Base-by-base conservation (phyloP, 129 eudicot species). In the Solidago caesia region DNA sequence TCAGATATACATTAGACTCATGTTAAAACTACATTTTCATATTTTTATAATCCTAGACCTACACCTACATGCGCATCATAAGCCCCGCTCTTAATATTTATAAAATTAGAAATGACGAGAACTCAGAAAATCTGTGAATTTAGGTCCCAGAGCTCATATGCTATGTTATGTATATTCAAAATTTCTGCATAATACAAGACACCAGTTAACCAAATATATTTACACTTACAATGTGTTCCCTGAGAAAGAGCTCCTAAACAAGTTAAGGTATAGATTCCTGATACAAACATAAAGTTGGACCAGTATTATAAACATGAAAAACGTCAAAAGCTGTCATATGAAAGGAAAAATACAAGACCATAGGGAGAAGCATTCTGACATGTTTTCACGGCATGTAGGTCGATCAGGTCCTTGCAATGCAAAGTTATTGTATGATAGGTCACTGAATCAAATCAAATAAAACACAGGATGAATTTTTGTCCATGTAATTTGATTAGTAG, bases 361-460 rank as follows among this genome's bases (percentile, higher is more conserved):
- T 71, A 6, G 41, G 8, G 45, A 66, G 51, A 41, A 65, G 16
- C 57, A 68, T 66, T 39, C 92, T 85, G 12, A 91, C 97, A 78
- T 75, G 81, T 84, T 84, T 46, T 75, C 68, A 64, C 66, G 84
- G 75, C 97, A 91, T 46, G 86, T 70, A 51, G 85, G 89, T 75
- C 80, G 79, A 16, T 75, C 89, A 21, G 95, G 88, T 42, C 82
- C 89, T 84, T 84, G 91, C 94, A 85, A 84, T 8, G 97, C 80
- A 49, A 91, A 84, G 72, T 88, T 91, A 45, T 91, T 91, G 91
- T 85, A 88, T 44, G 97, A 91, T 52, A 91, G 81, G 76, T 91
- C 97, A 78, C 97, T 91, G 87, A 71, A 86, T 64, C 65, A 72
- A 78, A 55, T 44, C 16, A 74, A 48, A 61, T 14, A 44, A 45